Evolutionary conservation across 257 asterid genomes (phyloP).

Genomic region (Capsicum baccatum): DNA sequence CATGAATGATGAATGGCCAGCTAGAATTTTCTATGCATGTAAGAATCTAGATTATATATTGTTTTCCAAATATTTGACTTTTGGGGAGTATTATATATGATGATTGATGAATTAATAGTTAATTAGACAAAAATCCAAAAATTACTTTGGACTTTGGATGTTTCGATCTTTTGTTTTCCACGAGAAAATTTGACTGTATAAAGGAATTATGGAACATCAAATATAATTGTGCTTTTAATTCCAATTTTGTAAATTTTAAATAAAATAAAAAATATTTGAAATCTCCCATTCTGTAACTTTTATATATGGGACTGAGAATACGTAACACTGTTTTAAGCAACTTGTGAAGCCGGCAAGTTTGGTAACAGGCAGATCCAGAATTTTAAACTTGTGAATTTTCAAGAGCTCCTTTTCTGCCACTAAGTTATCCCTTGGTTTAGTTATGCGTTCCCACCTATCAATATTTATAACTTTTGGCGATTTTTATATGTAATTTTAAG

Average conservation of each 20-base stretch:
- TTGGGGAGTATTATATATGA: background rate
- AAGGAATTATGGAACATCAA: background rate
- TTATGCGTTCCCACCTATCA: too few species aligned
- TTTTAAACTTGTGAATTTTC: too few species aligned
- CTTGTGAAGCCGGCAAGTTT: background rate
- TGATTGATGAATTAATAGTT: background rate
- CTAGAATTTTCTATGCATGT: background rate
- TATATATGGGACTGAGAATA: background rate
- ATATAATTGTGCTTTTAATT: too few species aligned
- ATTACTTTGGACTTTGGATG: background rate
- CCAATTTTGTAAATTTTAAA: too few species aligned
- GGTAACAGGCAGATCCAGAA: background rate
- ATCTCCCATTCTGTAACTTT: background rate
- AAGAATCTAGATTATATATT: background rate
- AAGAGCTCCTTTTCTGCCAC: too few species aligned
- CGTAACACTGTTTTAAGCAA: background rate
- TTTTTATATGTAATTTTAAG: too few species aligned
- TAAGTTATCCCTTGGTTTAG: too few species aligned
- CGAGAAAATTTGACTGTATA: background rate
- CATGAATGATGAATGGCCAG: background rate
- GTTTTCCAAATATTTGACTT: conserved; percentile 11
- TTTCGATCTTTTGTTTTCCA: background rate
- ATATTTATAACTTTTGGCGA: too few species aligned
- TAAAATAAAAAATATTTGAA: too few species aligned
- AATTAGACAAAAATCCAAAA: background rate